A percentile compares a stretch with the other conserved stretches of the same genome.
Conservation (phyloP, 179 eudicot species). For the Gypsophila paniculata region DNA sequence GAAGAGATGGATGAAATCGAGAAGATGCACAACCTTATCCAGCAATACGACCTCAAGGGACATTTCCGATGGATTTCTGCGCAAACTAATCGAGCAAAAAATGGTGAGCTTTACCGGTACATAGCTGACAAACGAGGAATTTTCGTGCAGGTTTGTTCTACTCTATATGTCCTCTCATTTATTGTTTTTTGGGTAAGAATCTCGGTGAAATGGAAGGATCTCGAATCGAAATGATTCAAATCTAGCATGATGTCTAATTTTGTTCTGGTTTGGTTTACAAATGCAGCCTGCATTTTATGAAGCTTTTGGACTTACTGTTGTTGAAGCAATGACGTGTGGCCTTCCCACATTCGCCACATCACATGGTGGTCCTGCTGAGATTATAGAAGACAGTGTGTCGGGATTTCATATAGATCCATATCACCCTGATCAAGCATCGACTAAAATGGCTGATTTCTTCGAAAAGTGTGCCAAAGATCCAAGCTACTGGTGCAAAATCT, state of each 20-base stretch:
- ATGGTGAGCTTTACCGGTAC: slow-evolving; percentile 77
- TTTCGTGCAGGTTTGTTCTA: slow-evolving; percentile 41
- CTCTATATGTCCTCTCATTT: neutral
- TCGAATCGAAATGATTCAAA: no score
- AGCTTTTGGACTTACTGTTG: slow-evolving; percentile 43
- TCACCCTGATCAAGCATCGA: slow-evolving; percentile 32
- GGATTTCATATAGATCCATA: slow-evolving; percentile 48
- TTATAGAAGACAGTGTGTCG: slow-evolving; percentile 37
- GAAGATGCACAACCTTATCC: slow-evolving; percentile 56
- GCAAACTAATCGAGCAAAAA: slow-evolving; percentile 61
- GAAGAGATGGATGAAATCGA: slow-evolving; percentile 79
- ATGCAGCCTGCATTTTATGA: slow-evolving; percentile 47
- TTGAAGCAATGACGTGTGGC: slow-evolving; percentile 45
- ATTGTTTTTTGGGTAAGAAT: neutral
- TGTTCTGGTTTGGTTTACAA: neutral
- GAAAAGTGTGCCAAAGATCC: slow-evolving; percentile 34
- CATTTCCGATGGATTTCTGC: slow-evolving; percentile 81
- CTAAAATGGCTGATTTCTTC: slow-evolving; percentile 32
- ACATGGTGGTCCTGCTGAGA: slow-evolving; percentile 50
- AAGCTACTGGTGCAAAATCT: slow-evolving; percentile 36
- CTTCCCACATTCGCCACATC: slow-evolving; percentile 45
- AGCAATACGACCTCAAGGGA: slow-evolving; percentile 46
- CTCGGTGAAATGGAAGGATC: no score
- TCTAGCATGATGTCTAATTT: neutral
- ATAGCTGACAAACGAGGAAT: slow-evolving; percentile 75